A percentile compares a stretch with the other conserved stretches of the same genome.
phyloP scores from a whole-genome alignment of 2,329 filamentous ascomycete species.

The Lasiodiplodia hormozganensis region DNA sequence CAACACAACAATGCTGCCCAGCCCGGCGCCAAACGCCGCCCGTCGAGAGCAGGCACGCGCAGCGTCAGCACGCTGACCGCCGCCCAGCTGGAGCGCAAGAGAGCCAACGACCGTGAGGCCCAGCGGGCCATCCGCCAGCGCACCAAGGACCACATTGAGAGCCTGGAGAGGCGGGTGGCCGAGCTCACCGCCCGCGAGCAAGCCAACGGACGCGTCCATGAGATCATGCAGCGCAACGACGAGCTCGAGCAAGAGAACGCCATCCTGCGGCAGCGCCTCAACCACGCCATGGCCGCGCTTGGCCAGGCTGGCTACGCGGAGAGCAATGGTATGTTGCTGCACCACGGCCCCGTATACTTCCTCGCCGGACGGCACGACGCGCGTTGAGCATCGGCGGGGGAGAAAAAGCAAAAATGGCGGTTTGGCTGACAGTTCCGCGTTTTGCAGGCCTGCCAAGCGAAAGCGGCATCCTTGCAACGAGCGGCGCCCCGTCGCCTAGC shows the following conservation, averaged over 20 bases:
- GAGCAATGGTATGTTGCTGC: slow-evolving; percentile 44
- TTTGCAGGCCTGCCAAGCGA: slow-evolving; percentile 29
- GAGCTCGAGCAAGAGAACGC: slow-evolving; percentile 63
- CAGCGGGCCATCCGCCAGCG: slow-evolving; percentile 65
- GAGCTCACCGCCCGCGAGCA: slow-evolving; percentile 59
- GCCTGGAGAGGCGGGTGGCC: slow-evolving; percentile 61
- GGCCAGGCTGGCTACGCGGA: slow-evolving; percentile 42
- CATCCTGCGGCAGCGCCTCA: slow-evolving; percentile 58
- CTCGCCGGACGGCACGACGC: slow-evolving; percentile 13
- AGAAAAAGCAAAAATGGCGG: slow-evolving; percentile 23
- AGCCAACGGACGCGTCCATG: slow-evolving; percentile 55
- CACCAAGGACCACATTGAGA: slow-evolving; percentile 66
- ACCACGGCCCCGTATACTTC: slow-evolving; percentile 12
- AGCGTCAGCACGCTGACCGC: slow-evolving; percentile 64
- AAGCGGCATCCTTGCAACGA: slow-evolving; percentile 36
- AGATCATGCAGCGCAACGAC: slow-evolving; percentile 60
- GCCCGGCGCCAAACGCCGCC: slow-evolving; percentile 53
- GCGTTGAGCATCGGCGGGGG: slow-evolving; percentile 21
- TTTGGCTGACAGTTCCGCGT: slow-evolving; percentile 24
- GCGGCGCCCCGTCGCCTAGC: slow-evolving; percentile 47
- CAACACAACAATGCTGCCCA: slow-evolving; percentile 23
- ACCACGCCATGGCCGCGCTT: slow-evolving; percentile 50
- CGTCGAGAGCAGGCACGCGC: slow-evolving; percentile 62
- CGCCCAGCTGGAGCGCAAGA: slow-evolving; percentile 65
- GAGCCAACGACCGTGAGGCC: slow-evolving; percentile 67